phyloP scores from a whole-genome alignment of 495 filamentous ascomycete species.

The Podospora bellae-mahoneyi region DNA sequence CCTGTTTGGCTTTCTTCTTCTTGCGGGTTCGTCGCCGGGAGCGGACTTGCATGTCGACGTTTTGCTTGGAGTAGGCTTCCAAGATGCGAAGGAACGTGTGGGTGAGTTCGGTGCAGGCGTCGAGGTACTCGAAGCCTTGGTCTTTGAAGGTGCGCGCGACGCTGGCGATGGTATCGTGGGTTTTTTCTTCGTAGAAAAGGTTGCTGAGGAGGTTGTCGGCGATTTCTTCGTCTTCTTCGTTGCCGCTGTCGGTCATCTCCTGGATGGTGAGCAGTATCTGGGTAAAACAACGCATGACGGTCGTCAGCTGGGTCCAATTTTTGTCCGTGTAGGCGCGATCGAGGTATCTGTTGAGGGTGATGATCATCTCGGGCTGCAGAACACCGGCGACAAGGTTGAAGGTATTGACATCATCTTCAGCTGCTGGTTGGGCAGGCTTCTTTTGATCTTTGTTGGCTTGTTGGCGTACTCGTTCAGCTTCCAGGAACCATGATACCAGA shows the following conservation, averaged over 20 bases:
- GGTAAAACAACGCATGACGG: conserved; percentile 87
- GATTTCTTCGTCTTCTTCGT: conserved; percentile 95
- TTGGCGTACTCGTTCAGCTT: conserved; percentile 78
- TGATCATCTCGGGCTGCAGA: conserved; percentile 87
- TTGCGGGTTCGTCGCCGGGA: conserved; percentile 64
- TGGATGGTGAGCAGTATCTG: conserved; percentile 88
- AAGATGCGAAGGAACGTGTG: conserved; percentile 91
- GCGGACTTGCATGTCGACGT: conserved; percentile 87
- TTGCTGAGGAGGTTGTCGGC: conserved; percentile 96
- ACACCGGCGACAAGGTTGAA: conserved; percentile 86
- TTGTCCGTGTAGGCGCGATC: conserved; percentile 74
- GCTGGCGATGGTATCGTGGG: conserved; percentile 77
- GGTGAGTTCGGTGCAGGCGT: conserved; percentile 84
- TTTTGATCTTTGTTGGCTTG: conserved; percentile 49
- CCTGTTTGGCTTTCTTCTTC: conserved; percentile 58
- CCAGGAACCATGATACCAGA: conserved; percentile 88
- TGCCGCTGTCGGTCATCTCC: conserved; percentile 79
- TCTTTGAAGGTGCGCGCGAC: conserved; percentile 82
- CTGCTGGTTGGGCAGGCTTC: conserved; percentile 27
- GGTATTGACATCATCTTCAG: conserved; percentile 61
- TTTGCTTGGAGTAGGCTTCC: conserved; percentile 91
- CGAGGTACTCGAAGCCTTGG: conserved; percentile 89
- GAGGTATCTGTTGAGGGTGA: conserved; percentile 80
- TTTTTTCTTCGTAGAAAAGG: conserved; percentile 96
- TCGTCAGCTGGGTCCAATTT: conserved; percentile 78